Evolutionary conservation across 2,329 filamentous ascomycete genomes (phyloP).

Genomic region (Hirsutella rhossiliensis): DNA sequence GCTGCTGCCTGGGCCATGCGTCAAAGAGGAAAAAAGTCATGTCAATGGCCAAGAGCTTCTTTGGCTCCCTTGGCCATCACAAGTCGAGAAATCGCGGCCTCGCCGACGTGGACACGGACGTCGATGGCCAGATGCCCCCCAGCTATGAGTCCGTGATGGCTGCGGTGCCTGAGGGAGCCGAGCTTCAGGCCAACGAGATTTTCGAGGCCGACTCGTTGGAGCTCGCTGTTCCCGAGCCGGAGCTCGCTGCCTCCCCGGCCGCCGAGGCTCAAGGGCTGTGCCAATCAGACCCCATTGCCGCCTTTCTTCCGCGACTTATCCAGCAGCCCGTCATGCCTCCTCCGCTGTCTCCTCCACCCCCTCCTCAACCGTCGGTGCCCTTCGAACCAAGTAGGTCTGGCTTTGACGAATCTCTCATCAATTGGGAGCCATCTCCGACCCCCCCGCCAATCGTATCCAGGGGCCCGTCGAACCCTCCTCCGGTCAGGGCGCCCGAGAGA

Average conservation of each 20-base stretch:
- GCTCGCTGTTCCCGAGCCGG: too few relatives aligned
- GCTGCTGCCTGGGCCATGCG: slow-evolving; percentile 36
- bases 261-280: too few relatives aligned
- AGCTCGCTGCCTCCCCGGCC: too few relatives aligned
- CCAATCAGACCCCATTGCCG: too few relatives aligned
- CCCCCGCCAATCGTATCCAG: slow-evolving; percentile 12
- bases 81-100: slow-evolving; percentile 25
- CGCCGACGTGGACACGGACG: slow-evolving; percentile 13
- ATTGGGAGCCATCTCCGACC: slow-evolving; percentile 12
- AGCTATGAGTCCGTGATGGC: slow-evolving; percentile 24
- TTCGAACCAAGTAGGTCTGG: slow-evolving; percentile 9
- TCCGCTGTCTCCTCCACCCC: neutral
- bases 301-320: too few relatives aligned
- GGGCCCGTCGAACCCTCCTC: slow-evolving; percentile 10
- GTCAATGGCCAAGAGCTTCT: slow-evolving; percentile 40
- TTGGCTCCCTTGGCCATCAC: slow-evolving; percentile 38
- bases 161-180: slow-evolving; percentile 17
- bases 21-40: slow-evolving; percentile 40
- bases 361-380: slow-evolving; percentile 7
- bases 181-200: slow-evolving; percentile 38
- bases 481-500: slow-evolving; percentile 10
- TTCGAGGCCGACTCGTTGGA: slow-evolving; percentile 36
- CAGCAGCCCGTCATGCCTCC: too few relatives aligned
- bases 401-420: slow-evolving; percentile 11
- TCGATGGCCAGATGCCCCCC: slow-evolving; percentile 27